Conservation (phyloP, 192 early-diverging fungal species). For the Chytriomyces sp. region DNA sequence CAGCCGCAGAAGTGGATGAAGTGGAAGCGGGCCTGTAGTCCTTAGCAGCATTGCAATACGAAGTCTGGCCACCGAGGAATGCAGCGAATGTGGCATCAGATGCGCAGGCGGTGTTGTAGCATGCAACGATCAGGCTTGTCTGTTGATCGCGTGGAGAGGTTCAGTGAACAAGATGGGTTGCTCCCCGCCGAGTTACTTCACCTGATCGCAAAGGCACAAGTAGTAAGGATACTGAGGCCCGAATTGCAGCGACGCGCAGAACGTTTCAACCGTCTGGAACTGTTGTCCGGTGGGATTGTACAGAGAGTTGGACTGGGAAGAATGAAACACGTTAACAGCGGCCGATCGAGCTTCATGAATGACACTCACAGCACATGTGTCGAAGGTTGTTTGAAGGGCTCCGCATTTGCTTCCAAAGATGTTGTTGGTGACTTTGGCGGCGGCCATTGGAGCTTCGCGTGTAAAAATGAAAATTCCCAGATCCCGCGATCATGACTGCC, state of each 20-base stretch:
- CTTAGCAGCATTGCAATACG: background rate
- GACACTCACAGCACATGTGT: background rate
- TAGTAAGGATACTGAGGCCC: background rate
- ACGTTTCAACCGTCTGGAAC: background rate
- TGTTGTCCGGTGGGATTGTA: background rate
- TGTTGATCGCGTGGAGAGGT: background rate
- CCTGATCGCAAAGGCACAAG: background rate
- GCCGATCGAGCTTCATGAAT: background rate
- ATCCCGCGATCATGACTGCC: background rate
- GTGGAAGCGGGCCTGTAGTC: background rate
- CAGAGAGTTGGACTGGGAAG: background rate
- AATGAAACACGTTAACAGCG: background rate
- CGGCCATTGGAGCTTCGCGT: background rate
- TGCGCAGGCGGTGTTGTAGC: background rate
- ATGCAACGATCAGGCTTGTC: background rate
- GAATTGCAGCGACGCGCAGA: background rate
- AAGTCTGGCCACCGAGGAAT: background rate
- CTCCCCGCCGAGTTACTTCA: too few relatives aligned
- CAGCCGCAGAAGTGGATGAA: background rate
- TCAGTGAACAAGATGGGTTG: too few relatives aligned
- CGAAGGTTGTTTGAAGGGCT: background rate
- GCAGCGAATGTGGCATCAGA: background rate
- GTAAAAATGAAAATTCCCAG: background rate
- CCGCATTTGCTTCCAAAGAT: background rate
- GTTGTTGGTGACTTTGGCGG: background rate